Base-by-base conservation (phyloP, 2,329 filamentous ascomycete species). In the Monosporascus sp. region DNA sequence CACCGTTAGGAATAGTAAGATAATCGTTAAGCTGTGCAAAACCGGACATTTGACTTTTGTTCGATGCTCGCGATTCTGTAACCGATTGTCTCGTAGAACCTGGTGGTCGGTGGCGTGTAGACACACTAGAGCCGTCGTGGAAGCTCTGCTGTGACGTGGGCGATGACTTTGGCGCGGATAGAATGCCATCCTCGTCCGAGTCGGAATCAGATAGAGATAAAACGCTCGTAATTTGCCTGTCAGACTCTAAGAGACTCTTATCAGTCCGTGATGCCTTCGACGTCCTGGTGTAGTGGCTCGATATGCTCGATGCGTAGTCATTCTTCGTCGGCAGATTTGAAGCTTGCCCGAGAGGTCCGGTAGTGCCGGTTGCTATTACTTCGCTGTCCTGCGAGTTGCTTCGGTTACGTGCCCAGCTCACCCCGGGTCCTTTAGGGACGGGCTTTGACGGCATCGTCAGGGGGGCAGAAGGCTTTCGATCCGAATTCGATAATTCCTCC, bases 131-230 rank as follows among this genome's bases (percentile, higher is more conserved):
- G 45, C 57, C 57, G 37, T 65, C 62, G 17, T 63, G 58, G 15
- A 60, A 61, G 43, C 58, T 55, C 62, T 63, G 15, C 61, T 61
- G 6, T 68, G 68, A 5, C 66, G 65, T 3, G 67, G 65, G n/a
- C 66, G 68, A 69, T 11, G 67, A 66, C 44, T 64, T 67, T 3
- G 68, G 65, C 2, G 63, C 61, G 2, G 66, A 58, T 6, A 62
- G 61, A 18, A 61, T 63, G 25, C 69, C 72, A 27, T 76, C 75
- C 5, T 79, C 78, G 52, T 83, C 81, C 0, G 80, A 82, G 55
- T 83, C 80, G 0, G 80, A 82, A 1, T 69, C 67, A 1, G 80
- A 82, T 1, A 84, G 71, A 1, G 80, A 78, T 15, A 84, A 66
- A 1, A 84, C 73, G 55, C 81, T 83, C 54, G 73, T 80, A 49